Conservation (phyloP, 2,329 filamentous ascomycete species). For the Verticillium alfalfae region DNA sequence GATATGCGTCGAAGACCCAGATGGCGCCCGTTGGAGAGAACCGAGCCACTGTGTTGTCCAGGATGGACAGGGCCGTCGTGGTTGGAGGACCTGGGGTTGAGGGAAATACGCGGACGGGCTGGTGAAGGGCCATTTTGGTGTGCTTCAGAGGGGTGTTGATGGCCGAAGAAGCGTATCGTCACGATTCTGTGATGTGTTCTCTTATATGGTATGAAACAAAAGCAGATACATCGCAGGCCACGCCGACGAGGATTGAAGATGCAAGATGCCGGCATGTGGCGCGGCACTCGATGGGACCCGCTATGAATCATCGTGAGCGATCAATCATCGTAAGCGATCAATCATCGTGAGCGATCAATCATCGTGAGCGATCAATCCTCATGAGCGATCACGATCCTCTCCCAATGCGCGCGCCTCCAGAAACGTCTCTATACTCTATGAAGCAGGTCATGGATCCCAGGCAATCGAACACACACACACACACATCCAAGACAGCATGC, state of each 20-base stretch:
- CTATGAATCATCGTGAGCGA: not conserved
- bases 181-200: too few species aligned
- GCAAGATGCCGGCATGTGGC: too few species aligned
- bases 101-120: not conserved
- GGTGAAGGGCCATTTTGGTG: not conserved
- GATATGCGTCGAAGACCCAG: conserved; percentile 33
- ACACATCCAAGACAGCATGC: not conserved
- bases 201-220: too few species aligned
- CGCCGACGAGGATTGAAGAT: too few species aligned
- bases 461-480: too few species aligned
- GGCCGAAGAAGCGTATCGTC: not conserved
- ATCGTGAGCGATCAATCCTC: too few species aligned
- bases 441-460: too few species aligned
- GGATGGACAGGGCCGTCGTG: conserved; percentile 24
- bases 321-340: too few species aligned
- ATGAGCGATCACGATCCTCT: too few species aligned
- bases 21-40: conserved; percentile 33
- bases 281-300: not conserved
- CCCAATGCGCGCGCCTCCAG: not conserved
- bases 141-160: not conserved
- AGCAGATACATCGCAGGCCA: too few species aligned
- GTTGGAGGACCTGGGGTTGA: not conserved
- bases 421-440: too few species aligned
- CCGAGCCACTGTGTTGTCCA: conserved; percentile 34
- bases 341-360: too few species aligned